Base-by-base conservation (phyloP, 345 rosid genomes). In the Psidium guajava region DNA sequence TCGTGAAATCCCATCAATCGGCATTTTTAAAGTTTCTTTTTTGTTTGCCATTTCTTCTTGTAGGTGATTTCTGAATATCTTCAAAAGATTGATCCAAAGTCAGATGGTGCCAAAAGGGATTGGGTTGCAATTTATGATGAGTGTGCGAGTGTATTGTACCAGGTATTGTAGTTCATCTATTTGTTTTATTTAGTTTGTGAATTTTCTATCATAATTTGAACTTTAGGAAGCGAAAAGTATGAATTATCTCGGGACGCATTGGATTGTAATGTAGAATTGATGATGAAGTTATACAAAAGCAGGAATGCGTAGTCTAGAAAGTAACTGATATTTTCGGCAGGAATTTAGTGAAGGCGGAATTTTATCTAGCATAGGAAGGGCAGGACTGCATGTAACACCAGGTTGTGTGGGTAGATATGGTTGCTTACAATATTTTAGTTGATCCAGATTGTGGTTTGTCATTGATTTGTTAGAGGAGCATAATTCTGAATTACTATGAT, bases 51-150 rank as follows among this genome's bases (percentile, higher is more conserved):
- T 20, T 86, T 55, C 54, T 75, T 51, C 54, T 90, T 89, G 52
- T 88, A 97, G 99, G 98, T 96, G 84, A 94, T 97, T 82, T 98
- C 99, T 57, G 98, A 95, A 90, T 97, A 96, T 88, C 98, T 97
- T 86, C 99, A 97, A 88, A 97, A 96, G 92, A 25, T 97, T 83
- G 99, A 97, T 86, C 99, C 99, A 69, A 96, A 97, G 90, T 97
- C 99, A 57, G 99, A 97, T 92, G 99, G 99, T 55, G 99, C 99
- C 58, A 97, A 96, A 92, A 95, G 99, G 90, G 99, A 97, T 82
- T 97, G 99, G 98, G 98, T 97, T 92, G 98, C 99, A 27, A 97
- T 97, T 80, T 97, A 97, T 88, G 99, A 97, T 93, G 99, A 97
- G 89, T 97, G 99, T 91, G 98, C 99, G 10, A 92, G 83, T 82